phyloP scores from a whole-genome alignment of 805 yeast genomes.

The Ogataea paraovalis region DNA sequence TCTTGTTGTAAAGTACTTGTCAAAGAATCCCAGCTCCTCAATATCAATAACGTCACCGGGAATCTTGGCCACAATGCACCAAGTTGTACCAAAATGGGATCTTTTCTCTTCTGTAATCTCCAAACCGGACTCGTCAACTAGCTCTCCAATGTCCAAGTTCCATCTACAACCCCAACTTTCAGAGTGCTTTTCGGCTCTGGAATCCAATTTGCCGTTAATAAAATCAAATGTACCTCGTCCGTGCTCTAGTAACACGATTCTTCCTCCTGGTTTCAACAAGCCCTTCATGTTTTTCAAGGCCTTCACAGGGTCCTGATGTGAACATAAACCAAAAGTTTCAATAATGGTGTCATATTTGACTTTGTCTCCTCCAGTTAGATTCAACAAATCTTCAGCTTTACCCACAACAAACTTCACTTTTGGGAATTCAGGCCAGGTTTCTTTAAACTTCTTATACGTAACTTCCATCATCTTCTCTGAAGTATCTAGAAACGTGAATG shows the following conservation, averaged over 20 bases:
- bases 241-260: conserved; percentile 84
- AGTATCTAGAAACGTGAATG: conserved; percentile 83
- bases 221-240: conserved; percentile 82
- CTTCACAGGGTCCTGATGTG: conserved; percentile 87
- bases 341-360: conserved; percentile 85
- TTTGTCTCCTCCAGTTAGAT: conserved; percentile 33
- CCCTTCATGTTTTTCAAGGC: conserved; percentile 72
- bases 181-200: conserved; percentile 77
- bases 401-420: conserved; percentile 88
- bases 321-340: conserved; percentile 94
- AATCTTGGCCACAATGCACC: conserved; percentile 74
- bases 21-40: conserved; percentile 46
- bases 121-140: conserved; percentile 78
- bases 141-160: conserved; percentile 90
- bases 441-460: conserved; percentile 68
- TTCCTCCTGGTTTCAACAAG: conserved; percentile 83
- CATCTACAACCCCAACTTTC: conserved; percentile 96
- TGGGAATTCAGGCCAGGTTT: conserved; percentile 58
- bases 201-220: conserved; percentile 76
- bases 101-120: conserved; percentile 77
- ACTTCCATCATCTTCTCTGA: conserved; percentile 82
- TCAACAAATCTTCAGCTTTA: conserved; percentile 74
- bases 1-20: conserved; percentile 41
- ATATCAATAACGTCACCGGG: conserved; percentile 57
- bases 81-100: conserved; percentile 89